Conservation (phyloP, 179 eudicot species). For the Actinidia arguta region DNA sequence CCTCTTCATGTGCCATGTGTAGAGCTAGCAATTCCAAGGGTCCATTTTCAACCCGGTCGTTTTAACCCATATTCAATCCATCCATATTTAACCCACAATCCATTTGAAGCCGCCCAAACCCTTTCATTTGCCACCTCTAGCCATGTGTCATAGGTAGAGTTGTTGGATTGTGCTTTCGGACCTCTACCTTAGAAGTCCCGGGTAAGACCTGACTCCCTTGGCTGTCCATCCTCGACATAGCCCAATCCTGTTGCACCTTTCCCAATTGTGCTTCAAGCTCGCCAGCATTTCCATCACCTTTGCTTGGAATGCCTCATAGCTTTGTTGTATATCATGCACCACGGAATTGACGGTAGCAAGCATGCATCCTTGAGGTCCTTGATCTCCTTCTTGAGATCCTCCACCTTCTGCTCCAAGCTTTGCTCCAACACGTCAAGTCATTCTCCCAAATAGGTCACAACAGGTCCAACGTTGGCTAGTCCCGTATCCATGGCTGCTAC, state of each 20-base stretch:
- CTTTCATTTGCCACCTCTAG: no score
- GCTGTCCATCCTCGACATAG: not conserved
- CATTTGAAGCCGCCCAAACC: no score
- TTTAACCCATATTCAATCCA: no score
- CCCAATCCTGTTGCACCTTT: not conserved
- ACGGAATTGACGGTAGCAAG: not conserved
- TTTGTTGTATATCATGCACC: not conserved
- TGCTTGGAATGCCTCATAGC: not conserved
- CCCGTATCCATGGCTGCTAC: not conserved
- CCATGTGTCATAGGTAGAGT: no score
- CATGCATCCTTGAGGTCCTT: not conserved
- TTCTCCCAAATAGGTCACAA: not conserved
- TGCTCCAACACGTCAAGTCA: not conserved
- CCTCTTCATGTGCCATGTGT: no score
- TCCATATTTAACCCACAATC: no score
- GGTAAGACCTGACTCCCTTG: no score
- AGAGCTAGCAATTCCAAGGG: no score
- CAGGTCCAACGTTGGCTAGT: not conserved
- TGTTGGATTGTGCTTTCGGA: no score
- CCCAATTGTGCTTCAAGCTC: not conserved
- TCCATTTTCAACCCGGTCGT: no score
- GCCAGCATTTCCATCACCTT: not conserved
- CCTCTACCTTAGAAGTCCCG: no score
- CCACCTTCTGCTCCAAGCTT: not conserved
- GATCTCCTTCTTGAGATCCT: not conserved